Base-by-base conservation (phyloP, 2,329 filamentous ascomycete genomes). In the Colletotrichum costaricense region DNA sequence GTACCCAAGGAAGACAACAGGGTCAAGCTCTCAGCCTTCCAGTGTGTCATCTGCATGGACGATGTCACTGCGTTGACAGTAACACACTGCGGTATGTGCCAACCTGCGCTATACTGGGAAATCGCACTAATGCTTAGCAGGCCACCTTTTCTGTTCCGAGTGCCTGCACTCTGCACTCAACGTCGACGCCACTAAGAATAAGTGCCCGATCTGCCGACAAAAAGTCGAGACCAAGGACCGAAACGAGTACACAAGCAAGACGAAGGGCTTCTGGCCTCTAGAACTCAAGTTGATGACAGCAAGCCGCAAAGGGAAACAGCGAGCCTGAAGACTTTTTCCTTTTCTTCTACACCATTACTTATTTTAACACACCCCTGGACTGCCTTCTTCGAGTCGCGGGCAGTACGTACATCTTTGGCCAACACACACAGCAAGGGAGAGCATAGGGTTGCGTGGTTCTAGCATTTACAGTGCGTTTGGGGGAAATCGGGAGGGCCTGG, bases 31-130 rank as follows among this genome's bases (percentile, higher is more conserved):
- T 84, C 86, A 57, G 83, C 84, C 4, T 91, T 92, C 60, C 89
- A 92, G 80, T 93, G 91, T 74, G 89, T 91, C 56, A 93, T 93
- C 71, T 93, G 91, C 81, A 91, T 93, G 89, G 91, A 93, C 73
- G 85, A 90, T 74, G 87, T 85, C 30, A 87, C 86, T 2, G 83
- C 85, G 33, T 77, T 93, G 73, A 92, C 90, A 1, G 88, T 92
- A 58, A 93, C 91, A 3, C 89, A 92, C 80, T 93, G 91, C 80
- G 91, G 91, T 93, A 89, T 75, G 89, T 83, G 30, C 12, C 2
- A 14, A 14, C 6, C 24, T 5, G 22, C 9, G 14, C 26, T 12
- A n/a, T 2, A 8, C 42, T 19, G n/a, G 38, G 42, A 16, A 54
- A 7, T 16, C 12, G 5, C 12, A 46, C 56, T 67, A 57, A 59